These are phyloP conservation scores for Nadsonia starkeyi-henricii DNA, from an alignment of 1,139 yeast genomes.

Conservation along the genomic window DNA sequence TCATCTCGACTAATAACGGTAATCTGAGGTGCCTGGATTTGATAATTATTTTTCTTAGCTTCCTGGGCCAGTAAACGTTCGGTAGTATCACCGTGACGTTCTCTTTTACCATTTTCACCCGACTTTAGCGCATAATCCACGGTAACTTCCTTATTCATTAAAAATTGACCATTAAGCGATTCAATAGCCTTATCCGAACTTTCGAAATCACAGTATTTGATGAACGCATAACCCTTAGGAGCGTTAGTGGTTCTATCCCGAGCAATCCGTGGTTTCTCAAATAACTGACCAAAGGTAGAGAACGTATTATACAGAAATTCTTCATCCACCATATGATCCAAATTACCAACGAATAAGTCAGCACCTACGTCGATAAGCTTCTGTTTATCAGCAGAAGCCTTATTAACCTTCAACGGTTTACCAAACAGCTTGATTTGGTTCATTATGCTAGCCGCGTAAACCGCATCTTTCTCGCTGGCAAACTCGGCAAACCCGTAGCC, in stretches of 20 bases:
- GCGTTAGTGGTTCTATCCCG: constrained; percentile 37
- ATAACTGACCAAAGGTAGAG: constrained; percentile 52
- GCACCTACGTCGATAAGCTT: constrained; percentile 51
- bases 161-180: constrained; percentile 51
- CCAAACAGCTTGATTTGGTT: constrained; percentile 54
- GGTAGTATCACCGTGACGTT: constrained; percentile 64
- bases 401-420: constrained; percentile 46
- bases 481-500: constrained; percentile 87
- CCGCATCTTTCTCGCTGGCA: constrained; percentile 45
- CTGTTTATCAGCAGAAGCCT: constrained; percentile 28
- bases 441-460: constrained; percentile 51
- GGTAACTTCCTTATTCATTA: constrained; percentile 51
- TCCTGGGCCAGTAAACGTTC: constrained; percentile 63
- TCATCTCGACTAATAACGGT: neutral
- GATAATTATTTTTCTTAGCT: constrained; percentile 33
- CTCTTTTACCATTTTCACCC: constrained; percentile 36
- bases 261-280: constrained; percentile 37
- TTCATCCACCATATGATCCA: constrained; percentile 59
- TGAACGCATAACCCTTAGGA: constrained; percentile 53
- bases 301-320: constrained; percentile 46
- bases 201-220: constrained; percentile 47
- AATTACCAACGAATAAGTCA: constrained; percentile 55
- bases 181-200: constrained; percentile 61
- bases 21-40: constrained; percentile 5
- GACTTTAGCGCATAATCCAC: constrained; percentile 60